Evolutionary conservation across 2,329 filamentous ascomycete genomes (phyloP).

Genomic region (Fusarium sp.): DNA sequence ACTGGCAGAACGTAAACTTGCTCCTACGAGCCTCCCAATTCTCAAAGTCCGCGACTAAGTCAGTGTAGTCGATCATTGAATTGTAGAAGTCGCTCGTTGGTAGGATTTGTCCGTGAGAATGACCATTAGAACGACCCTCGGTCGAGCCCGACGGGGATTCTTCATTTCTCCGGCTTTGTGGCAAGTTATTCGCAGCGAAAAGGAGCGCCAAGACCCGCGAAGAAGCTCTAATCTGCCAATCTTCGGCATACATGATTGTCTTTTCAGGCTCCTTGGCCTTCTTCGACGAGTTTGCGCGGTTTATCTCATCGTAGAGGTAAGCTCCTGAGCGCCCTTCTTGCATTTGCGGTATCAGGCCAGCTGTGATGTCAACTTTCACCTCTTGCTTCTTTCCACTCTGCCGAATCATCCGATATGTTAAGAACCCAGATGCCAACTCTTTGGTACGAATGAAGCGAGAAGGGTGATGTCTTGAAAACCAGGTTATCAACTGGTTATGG

Average conservation of each 20-base stretch:
- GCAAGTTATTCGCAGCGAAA: conserved; percentile 80
- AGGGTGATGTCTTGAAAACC: conserved; percentile 79
- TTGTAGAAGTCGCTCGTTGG: conserved; percentile 90
- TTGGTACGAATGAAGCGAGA: conserved; percentile 77
- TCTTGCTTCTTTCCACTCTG: conserved; percentile 74
- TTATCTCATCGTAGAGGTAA: conserved; percentile 82
- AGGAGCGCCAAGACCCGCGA: conserved; percentile 82
- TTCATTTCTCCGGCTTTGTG: conserved; percentile 50
- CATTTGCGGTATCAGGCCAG: conserved; percentile 78
- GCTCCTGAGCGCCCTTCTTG: conserved; percentile 73
- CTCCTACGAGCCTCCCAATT: conserved; percentile 80
- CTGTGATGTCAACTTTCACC: conserved; percentile 68
- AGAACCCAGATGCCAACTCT: conserved; percentile 80
- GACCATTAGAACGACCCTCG: conserved; percentile 44
- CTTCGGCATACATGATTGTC: conserved; percentile 75
- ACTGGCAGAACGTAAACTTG: conserved; percentile 90
- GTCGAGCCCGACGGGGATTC: conserved; percentile 28
- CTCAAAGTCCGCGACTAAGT: conserved; percentile 87
- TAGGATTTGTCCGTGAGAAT: conserved; percentile 70
- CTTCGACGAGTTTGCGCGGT: conserved; percentile 60
- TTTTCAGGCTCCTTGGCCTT: conserved; percentile 66
- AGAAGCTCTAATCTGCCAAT: conserved; percentile 89
- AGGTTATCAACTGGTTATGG: conserved; percentile 80
- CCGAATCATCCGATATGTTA: conserved; percentile 81
- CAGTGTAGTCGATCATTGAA: conserved; percentile 84